These are phyloP conservation scores for Neonectria sp. DNA, from an alignment of 2,329 filamentous ascomycete species.

Conservation along the genomic window DNA sequence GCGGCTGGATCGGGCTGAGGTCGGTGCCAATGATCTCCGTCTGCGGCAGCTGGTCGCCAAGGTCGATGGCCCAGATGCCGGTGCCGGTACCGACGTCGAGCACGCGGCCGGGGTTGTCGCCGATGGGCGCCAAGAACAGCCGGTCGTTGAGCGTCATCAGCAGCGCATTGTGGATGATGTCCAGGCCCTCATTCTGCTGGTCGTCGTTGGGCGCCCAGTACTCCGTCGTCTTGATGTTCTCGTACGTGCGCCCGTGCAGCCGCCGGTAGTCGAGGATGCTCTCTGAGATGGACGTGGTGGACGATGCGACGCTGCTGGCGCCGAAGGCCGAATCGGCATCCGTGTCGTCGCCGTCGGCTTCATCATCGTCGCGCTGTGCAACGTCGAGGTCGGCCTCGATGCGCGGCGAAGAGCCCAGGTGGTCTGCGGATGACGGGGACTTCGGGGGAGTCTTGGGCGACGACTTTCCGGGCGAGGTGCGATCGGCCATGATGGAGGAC, in stretches of 20 bases:
- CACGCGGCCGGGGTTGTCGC: constrained; percentile 37
- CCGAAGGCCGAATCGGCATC: constrained; percentile 26
- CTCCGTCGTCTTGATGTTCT: constrained; percentile 35
- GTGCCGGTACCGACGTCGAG: constrained; percentile 72
- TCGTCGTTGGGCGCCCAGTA: constrained; percentile 49
- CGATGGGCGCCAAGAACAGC: constrained; percentile 45
- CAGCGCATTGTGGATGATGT: constrained; percentile 46
- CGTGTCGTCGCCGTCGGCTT: not conserved
- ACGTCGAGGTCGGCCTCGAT: constrained; percentile 6
- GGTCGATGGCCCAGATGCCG: constrained; percentile 66
- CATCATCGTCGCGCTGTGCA: not conserved
- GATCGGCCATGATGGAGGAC: constrained; percentile 24
- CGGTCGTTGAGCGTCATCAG: constrained; percentile 42
- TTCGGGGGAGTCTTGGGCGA: constrained; percentile 10
- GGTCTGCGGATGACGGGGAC: not conserved
- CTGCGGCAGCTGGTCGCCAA: constrained; percentile 50
- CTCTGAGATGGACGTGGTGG: constrained; percentile 33
- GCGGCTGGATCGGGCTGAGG: constrained; percentile 54
- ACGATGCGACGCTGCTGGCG: constrained; percentile 15
- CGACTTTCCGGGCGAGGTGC: constrained; percentile 5
- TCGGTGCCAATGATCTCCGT: constrained; percentile 53
- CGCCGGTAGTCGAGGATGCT: constrained; percentile 39
- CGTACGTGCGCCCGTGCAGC: constrained; percentile 37
- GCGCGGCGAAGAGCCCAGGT: constrained; percentile 1
- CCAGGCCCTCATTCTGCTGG: constrained; percentile 45